Conservation (phyloP, 225 moss, liverwort and hornwort species). For the Bryum argenteum region DNA sequence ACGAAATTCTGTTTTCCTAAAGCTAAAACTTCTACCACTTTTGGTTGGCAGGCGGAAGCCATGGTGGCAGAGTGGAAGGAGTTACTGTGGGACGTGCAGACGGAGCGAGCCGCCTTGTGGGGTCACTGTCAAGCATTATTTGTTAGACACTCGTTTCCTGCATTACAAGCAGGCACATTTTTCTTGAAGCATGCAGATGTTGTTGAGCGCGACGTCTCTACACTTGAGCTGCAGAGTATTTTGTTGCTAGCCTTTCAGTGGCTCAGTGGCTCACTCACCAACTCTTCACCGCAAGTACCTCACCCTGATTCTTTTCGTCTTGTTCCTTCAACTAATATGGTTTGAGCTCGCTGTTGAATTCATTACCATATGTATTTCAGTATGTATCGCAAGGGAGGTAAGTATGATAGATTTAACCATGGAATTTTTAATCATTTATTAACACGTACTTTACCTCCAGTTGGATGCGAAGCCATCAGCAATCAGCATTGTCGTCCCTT, state of each 20-base stretch:
- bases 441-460: background rate
- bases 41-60: conserved; percentile 62
- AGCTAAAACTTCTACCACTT: background rate
- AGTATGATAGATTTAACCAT: background rate
- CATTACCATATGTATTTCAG: background rate
- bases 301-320: background rate
- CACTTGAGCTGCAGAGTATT: conserved; percentile 68
- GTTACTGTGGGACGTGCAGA: conserved; percentile 74
- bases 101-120: conserved; percentile 78
- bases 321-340: background rate
- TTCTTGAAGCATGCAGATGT: conserved; percentile 80
- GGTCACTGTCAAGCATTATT: conserved; percentile 78
- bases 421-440: too few relatives aligned
- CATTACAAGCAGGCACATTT: conserved; percentile 70
- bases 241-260: conserved; percentile 70
- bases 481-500: conserved; percentile 5
- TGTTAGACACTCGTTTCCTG: conserved; percentile 68
- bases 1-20: background rate
- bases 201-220: conserved; percentile 58
- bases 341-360: background rate
- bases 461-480: background rate
- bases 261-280: conserved; percentile 74
- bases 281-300: conserved; percentile 53
- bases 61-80: conserved; percentile 88
- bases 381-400: background rate